Evolutionary conservation across 768 basidiomycete genomes (phyloP).

Genomic region (Suillus hirtellus): DNA sequence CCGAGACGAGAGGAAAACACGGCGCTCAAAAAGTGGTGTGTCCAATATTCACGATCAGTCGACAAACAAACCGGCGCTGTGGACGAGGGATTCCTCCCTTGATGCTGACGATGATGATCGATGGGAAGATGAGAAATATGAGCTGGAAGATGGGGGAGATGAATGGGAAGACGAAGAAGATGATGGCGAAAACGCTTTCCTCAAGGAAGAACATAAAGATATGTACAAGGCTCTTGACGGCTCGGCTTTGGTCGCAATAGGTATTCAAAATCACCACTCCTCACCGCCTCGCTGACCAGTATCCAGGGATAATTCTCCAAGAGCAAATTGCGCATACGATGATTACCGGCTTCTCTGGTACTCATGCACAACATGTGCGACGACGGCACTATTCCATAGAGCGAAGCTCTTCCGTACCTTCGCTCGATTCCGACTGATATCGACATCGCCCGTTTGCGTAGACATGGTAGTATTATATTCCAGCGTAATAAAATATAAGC

Average conservation of each 20-base stretch:
- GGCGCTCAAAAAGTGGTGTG: conserved; percentile 15
- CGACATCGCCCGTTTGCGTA: background rate
- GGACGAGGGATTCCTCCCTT: conserved; percentile 10
- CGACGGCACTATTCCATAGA: conserved; percentile 3
- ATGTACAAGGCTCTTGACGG: conserved; percentile 81
- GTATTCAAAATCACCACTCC: conserved; percentile 36
- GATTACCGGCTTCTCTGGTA: background rate
- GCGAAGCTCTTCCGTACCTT: background rate
- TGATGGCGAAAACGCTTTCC: conserved; percentile 11
- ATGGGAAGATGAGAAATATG: conserved; percentile 12
- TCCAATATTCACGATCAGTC: conserved; percentile 25
- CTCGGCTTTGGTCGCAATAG: conserved; percentile 69
- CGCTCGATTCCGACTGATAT: background rate
- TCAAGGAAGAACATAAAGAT: conserved; percentile 36
- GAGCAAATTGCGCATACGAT: conserved; percentile 52
- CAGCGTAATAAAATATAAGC: conserved; percentile 1
- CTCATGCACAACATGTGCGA: background rate
- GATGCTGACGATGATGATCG: conserved; percentile 12
- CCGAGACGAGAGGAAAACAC: conserved; percentile 43
- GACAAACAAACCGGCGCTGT: background rate
- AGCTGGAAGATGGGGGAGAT: conserved; percentile 16
- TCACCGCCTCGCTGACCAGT: background rate
- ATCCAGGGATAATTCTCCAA: conserved; percentile 65
- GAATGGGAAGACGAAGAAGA: conserved; percentile 20
- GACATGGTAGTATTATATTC: conserved; percentile 5